Conservation (phyloP, 352 stramenopile species). For the Phytophthora boehmeriae region DNA sequence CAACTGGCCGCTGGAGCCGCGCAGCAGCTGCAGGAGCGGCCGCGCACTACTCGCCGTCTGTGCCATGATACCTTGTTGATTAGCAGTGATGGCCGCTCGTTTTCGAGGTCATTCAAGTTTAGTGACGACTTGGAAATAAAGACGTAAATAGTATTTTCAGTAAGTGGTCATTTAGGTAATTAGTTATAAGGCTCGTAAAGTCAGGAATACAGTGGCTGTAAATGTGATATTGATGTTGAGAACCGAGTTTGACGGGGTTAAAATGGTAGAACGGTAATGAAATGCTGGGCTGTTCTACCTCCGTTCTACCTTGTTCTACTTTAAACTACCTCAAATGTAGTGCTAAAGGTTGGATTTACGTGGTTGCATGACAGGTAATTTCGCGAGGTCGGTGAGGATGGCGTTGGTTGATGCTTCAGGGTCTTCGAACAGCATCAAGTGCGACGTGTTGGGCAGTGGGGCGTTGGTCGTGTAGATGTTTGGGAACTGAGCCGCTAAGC, state of each 20-base stretch:
- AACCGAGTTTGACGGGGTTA: not conserved
- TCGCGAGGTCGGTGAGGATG: conserved; percentile 31
- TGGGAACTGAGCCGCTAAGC: conserved; percentile 18
- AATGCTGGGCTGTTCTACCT: too few relatives aligned
- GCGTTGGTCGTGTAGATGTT: conserved; percentile 30
- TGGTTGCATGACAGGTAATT: conserved; percentile 6
- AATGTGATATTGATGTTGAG: not conserved
- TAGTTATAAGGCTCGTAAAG: too few relatives aligned
- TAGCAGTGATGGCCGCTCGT: conserved; percentile 27
- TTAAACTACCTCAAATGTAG: not conserved
- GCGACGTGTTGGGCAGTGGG: conserved; percentile 35
- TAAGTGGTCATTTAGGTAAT: too few relatives aligned
- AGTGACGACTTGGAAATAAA: too few relatives aligned
- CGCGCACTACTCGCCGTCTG: conserved; percentile 17
- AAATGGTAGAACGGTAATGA: not conserved
- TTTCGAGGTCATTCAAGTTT: too few relatives aligned
- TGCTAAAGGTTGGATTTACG: conserved; percentile 18
- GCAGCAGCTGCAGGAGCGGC: conserved; percentile 66
- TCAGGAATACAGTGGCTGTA: too few relatives aligned
- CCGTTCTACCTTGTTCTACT: not conserved
- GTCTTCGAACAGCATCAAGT: conserved; percentile 58
- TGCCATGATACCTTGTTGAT: conserved; percentile 20
- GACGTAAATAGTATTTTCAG: too few relatives aligned
- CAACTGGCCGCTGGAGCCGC: conserved; percentile 54
- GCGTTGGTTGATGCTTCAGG: conserved; percentile 27